phyloP scores from a whole-genome alignment of 1,284 basidiomycete genomes.

The Sphaerobolus stellatus region DNA sequence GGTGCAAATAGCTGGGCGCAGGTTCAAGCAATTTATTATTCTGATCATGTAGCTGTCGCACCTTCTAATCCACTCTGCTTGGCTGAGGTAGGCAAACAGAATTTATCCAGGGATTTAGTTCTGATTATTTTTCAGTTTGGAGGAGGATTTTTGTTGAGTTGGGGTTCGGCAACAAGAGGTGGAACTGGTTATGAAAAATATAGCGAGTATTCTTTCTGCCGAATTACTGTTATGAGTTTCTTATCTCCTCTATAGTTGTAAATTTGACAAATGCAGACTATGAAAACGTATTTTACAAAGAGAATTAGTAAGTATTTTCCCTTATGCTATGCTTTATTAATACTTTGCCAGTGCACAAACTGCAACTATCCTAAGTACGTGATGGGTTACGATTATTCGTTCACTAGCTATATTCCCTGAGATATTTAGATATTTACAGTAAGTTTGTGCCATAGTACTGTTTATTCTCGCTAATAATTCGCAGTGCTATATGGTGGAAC shows the following conservation, averaged over 20 bases:
- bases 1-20: conserved; percentile 45
- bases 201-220: conserved; percentile 31
- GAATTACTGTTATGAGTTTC: background rate
- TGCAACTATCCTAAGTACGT: conserved; percentile 47
- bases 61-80: conserved; percentile 49
- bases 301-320: conserved; percentile 40
- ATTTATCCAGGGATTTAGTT: background rate
- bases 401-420: background rate
- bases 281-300: conserved; percentile 52
- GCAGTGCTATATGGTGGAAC: conserved; percentile 52
- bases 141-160: conserved; percentile 46
- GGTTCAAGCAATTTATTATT: conserved; percentile 48
- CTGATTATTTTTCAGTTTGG: conserved; percentile 40
- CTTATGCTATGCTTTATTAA: background rate
- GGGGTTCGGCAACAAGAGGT: conserved; percentile 39
- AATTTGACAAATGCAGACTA: conserved; percentile 43
- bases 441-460: conserved; percentile 14
- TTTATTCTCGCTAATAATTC: background rate
- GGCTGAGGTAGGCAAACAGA: conserved; percentile 37
- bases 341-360: conserved; percentile 41
- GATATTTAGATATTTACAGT: conserved; percentile 44
- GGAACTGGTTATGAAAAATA: conserved; percentile 53
- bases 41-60: conserved; percentile 41
- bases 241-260: conserved; percentile 25
- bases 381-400: background rate